Base-by-base conservation (phyloP, 192 early-diverging fungal genomes). In the Phycomyces blakesleeanus region DNA sequence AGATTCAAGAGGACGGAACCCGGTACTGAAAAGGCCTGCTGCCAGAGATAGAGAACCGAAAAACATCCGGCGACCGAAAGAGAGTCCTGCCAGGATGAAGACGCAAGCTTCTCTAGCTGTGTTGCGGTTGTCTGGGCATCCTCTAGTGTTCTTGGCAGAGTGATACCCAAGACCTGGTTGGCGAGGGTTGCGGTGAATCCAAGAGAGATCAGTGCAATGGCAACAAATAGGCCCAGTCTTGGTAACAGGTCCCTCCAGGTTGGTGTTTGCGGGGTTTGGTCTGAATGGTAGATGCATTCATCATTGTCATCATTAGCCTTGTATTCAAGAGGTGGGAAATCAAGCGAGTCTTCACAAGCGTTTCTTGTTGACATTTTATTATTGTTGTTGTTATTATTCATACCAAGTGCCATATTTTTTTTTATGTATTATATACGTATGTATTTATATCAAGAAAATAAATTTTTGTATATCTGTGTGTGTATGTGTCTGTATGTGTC, bases 21-120 rank as follows among this genome's bases (percentile, higher is more conserved):
- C 22, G 81, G 81, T 40, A 83, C 76, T 38, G 79, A 80, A 73
- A 81, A 83, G 24, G 72, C 76, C 55, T 83, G 81, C 37, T 83
- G 78, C 81, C 81, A 83, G 16, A 83, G 57, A 57, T 83, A 83
- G 9, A 83, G 60, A 1, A 72, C 61, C 6, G 71, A 66, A 60
- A 81, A 78, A 5, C 81, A 75, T 63, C 66, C 61, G 20, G 69
- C 58, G 6, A 78, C 74, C 42, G 74, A 66, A 0, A 72, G 25
- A 63, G 74, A 79, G 9, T 77, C 79, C 25, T 67, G 44, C 59
- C 74, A 77, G 10, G 74, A 74, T 0, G 62, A 71, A 12, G 67
- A 70, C 10, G 76, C 64, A 58, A 79, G 67, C 11, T 64, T 54
- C 41, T 83, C 73, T 11, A 83, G 67, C 52, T 77, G 74, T 4